Conservation (phyloP, 75 land plant genomes). For the Azolla pinnata region DNA sequence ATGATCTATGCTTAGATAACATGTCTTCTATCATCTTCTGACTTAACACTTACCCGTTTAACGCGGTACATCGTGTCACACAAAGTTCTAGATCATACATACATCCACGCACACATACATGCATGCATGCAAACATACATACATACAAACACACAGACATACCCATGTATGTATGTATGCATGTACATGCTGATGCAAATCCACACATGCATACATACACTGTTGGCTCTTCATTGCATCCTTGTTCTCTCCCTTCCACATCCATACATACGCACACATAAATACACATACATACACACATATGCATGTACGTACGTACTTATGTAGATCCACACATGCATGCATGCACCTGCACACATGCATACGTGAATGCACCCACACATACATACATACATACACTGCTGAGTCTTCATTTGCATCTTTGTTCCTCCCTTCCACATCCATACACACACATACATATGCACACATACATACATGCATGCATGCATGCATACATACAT, state of each 20-base stretch:
- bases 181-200: background rate
- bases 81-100: background rate
- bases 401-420: background rate
- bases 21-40: background rate
- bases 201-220: background rate
- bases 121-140: background rate
- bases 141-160: background rate
- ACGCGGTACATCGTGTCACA: background rate
- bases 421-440: no score
- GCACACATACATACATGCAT: conserved; percentile 1
- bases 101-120: background rate
- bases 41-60: background rate
- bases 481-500: background rate
- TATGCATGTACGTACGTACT: background rate
- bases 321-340: background rate
- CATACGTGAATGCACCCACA: background rate
- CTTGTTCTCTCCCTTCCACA: background rate
- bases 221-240: background rate
- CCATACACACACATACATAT: background rate
- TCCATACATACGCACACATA: background rate
- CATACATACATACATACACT: background rate
- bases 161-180: background rate
- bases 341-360: background rate
- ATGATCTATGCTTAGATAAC: background rate
- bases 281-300: background rate